These are phyloP conservation scores for Leccinum pellstonianum DNA, from an alignment of 768 basidiomycete genomes.

Conservation along the genomic window DNA sequence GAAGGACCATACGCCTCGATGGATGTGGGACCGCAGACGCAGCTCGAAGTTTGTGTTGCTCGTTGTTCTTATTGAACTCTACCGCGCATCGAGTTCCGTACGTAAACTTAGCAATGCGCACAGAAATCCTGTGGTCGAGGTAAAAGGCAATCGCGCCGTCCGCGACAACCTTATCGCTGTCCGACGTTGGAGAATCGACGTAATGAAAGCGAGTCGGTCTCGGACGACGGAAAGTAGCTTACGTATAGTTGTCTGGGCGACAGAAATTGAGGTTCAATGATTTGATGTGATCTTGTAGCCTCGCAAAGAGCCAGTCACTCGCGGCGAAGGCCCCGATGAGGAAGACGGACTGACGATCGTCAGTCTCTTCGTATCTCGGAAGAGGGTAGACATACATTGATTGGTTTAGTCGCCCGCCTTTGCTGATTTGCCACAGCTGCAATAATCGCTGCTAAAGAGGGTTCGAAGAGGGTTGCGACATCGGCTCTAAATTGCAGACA, in stretches of 20 bases:
- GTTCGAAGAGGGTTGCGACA: conserved; percentile 32
- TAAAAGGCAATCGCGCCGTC: conserved; percentile 46
- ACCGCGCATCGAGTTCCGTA: conserved; percentile 37
- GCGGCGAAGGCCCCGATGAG: too few species aligned
- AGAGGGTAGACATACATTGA: too few species aligned
- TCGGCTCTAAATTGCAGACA: conserved; percentile 20
- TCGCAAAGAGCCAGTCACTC: conserved; percentile 38
- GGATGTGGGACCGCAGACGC: conserved; percentile 28
- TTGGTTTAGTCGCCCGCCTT: neutral
- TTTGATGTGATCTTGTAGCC: conserved; percentile 31
- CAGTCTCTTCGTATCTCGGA: too few species aligned
- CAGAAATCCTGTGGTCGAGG: conserved; percentile 40
- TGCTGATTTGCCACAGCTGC: conserved; percentile 26
- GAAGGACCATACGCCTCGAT: conserved; percentile 32
- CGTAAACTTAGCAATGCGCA: conserved; percentile 38
- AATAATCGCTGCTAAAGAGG: conserved; percentile 20
- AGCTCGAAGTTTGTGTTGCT: conserved; percentile 31
- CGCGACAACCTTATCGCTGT: conserved; percentile 46
- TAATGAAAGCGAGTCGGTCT: neutral
- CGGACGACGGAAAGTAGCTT: conserved; percentile 12
- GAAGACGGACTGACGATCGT: too few species aligned
- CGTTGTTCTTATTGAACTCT: conserved; percentile 29
- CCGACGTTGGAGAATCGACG: neutral
- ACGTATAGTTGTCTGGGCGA: conserved; percentile 55
- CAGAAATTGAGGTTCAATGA: conserved; percentile 40